Conservation (phyloP, 371 early-diverging fungal genomes). For the Umbelopsis sp. region DNA sequence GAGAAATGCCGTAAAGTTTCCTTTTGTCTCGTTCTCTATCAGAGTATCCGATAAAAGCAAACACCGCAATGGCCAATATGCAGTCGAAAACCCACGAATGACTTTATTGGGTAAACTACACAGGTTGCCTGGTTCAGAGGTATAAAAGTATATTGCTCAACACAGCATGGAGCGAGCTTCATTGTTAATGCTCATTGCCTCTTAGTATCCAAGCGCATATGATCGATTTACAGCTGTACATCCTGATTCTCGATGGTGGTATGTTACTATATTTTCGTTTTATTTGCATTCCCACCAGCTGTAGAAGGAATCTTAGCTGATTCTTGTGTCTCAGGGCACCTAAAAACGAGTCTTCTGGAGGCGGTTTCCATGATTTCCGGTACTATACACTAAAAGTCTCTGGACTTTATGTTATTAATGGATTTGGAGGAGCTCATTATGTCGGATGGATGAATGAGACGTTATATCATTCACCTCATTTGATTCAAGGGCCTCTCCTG, state of each 20-base stretch:
- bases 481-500: conserved; percentile 7
- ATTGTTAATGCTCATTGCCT: not conserved
- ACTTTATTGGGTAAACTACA: conserved; percentile 50
- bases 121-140: conserved; percentile 37
- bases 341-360: conserved; percentile 18
- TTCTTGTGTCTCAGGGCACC: not conserved
- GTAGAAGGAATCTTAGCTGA: not conserved
- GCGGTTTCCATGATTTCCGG: conserved; percentile 51
- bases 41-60: conserved; percentile 40
- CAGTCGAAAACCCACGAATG: conserved; percentile 54
- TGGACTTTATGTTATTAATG: conserved; percentile 58
- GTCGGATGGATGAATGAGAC: conserved; percentile 42
- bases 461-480: not conserved
- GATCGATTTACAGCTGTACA: conserved; percentile 43
- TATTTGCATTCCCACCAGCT: not conserved
- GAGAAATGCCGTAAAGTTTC: conserved; percentile 29
- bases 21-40: conserved; percentile 34
- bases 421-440: conserved; percentile 56
- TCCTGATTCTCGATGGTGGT: conserved; percentile 50
- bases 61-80: conserved; percentile 30
- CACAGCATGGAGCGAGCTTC: not conserved
- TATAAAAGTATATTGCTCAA: conserved; percentile 16
- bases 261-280: not conserved
- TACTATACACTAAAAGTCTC: conserved; percentile 55
- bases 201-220: conserved; percentile 34